phyloP scores from a whole-genome alignment of 2,329 filamentous ascomycete species.

The Phyllosticta capitalensis region DNA sequence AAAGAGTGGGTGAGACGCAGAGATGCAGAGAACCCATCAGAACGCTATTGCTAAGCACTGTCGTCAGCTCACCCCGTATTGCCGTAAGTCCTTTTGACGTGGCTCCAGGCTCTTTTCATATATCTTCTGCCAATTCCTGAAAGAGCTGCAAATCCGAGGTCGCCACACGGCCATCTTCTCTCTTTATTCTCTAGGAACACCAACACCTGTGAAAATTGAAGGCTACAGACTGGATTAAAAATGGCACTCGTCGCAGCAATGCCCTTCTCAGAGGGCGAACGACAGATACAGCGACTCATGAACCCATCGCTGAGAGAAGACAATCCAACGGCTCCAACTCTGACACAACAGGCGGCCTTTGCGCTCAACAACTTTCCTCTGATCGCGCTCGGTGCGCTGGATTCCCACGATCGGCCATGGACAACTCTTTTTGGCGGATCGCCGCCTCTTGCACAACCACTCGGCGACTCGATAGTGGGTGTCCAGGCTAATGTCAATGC shows the following conservation, averaged over 20 bases:
- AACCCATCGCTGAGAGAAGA: slow-evolving; percentile 19
- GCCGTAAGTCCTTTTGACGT: too few species aligned
- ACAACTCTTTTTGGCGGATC: slow-evolving; percentile 70
- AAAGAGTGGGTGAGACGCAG: too few species aligned
- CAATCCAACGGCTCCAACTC: slow-evolving; percentile 58
- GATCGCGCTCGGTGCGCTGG: slow-evolving; percentile 64
- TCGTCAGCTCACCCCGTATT: too few species aligned
- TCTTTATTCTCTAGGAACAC: too few species aligned
- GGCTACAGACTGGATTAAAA: neutral
- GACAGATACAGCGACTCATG: neutral
- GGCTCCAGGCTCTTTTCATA: too few species aligned
- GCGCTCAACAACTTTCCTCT: slow-evolving; percentile 56
- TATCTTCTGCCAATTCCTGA: too few species aligned
- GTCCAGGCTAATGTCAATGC: slow-evolving; percentile 53
- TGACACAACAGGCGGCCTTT: slow-evolving; percentile 51
- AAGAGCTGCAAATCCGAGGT: neutral
- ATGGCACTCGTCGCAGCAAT: neutral
- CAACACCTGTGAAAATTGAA: neutral
- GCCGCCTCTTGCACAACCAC: slow-evolving; percentile 53
- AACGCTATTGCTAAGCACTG: too few species aligned
- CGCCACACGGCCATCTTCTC: neutral
- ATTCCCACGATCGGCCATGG: slow-evolving; percentile 59
- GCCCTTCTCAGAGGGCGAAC: neutral
- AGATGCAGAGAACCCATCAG: too few species aligned
- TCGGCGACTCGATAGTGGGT: slow-evolving; percentile 56